Base-by-base conservation (phyloP, 192 early-diverging fungal genomes). In the Oehlia diaphana region DNA sequence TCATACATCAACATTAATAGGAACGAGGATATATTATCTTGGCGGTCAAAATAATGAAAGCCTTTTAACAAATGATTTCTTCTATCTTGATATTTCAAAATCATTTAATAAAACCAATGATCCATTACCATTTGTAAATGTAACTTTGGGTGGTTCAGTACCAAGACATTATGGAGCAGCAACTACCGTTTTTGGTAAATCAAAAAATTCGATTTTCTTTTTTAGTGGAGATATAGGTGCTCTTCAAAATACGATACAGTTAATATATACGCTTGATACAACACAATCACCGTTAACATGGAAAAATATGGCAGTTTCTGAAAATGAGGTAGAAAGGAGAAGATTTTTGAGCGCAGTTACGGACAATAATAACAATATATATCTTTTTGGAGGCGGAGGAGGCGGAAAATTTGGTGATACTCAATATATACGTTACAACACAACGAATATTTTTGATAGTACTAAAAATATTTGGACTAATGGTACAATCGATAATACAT, bases 11-110 rank as follows among this genome's bases (percentile, higher is more conserved):
- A 23, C 9, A 9, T 63, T 63, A n/a, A 9, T 63, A 6, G 62
- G 8, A 19, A 63, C 8, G 8, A 63, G 26, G 26, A 9, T 63
- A 63, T 63, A 63, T 23, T 63, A 12, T 63, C 62, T 63, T 9
- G 62, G 62, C 10, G 62, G 62, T 2, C 7, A 23, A 63, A 63
- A 63, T 23, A 63, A 63, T 23, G 19, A 19, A 6, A 23, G n/a
- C 0, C n/a, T 23, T 23, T 23, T 3, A 63, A 63, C n/a, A 26
- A 63, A 63, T n/a, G 62, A 63, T 63, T 63, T 63, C 26, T 63
- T 63, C 26, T 63, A 63, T 9, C 62, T 63, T 63, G 62, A 63
- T 63, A 23, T 63, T 63, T 63, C 62, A 63, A 63, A 63, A 23
- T n/a, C 62, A 63, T 63, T 63, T 63, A 23, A 42, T 63, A 63